phyloP scores from a whole-genome alignment of 352 stramenopile genomes.

The Pythium insidiosum region DNA sequence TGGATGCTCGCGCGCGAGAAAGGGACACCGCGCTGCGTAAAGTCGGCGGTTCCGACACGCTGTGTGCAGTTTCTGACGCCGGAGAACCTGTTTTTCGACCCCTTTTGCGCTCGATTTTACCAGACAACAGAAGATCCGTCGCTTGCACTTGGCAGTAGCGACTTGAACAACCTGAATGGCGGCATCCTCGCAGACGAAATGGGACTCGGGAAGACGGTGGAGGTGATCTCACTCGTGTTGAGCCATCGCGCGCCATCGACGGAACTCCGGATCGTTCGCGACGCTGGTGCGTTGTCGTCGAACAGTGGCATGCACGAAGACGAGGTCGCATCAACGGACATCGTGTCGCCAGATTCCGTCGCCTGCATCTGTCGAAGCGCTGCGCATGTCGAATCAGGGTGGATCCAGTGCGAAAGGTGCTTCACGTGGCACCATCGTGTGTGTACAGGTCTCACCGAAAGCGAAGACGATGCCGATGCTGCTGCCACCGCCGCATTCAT shows the following conservation, averaged over 20 bases:
- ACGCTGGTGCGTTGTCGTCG: slow-evolving; percentile 17
- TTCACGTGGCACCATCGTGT: slow-evolving; percentile 52
- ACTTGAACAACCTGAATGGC: slow-evolving; percentile 26
- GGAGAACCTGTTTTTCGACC: slow-evolving; percentile 6
- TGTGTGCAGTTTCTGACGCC: slow-evolving; percentile 2
- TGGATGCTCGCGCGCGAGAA: slow-evolving; percentile 92
- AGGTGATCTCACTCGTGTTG: slow-evolving; percentile 57
- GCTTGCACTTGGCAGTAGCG: neutral
- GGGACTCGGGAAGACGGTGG: slow-evolving; percentile 85
- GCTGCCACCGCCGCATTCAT: slow-evolving; percentile 22
- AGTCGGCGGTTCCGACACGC: neutral
- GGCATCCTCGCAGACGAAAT: slow-evolving; percentile 92
- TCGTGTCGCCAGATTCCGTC: neutral
- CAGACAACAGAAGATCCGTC: neutral
- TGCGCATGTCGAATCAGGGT: slow-evolving; percentile 26
- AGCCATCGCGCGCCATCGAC: slow-evolving; percentile 21
- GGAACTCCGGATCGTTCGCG: slow-evolving; percentile 31
- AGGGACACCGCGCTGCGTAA: neutral
- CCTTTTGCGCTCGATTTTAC: slow-evolving; percentile 1
- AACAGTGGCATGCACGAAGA: slow-evolving; percentile 5
- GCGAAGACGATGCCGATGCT: neutral
- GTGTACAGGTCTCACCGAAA: slow-evolving; percentile 49
- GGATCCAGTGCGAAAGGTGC: slow-evolving; percentile 46
- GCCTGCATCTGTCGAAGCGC: slow-evolving; percentile 47
- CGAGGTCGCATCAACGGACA: neutral